Conservation (phyloP, 805 yeast genomes). For the Wickerhamiella kurtzmanii region DNA sequence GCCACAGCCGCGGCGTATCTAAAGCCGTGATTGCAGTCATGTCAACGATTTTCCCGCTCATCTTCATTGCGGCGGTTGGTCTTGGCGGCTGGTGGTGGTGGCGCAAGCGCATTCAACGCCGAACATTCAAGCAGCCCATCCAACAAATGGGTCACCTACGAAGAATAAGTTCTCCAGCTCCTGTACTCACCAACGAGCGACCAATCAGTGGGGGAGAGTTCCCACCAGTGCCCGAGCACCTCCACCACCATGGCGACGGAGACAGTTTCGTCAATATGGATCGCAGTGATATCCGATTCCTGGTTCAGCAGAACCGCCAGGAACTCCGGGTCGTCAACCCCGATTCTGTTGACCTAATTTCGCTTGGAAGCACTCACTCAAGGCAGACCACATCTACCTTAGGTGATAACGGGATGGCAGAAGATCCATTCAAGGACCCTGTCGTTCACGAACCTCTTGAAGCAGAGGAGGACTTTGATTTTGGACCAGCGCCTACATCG, state of each 20-base stretch:
- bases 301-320: constrained; percentile 13
- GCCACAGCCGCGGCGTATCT: constrained; percentile 4
- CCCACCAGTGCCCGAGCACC: neutral
- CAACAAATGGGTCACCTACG: neutral
- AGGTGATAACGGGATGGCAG: neutral
- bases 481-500: neutral
- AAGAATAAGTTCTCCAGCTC: neutral
- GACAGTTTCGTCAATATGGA: neutral
- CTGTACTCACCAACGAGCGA: neutral
- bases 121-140: constrained; percentile 12
- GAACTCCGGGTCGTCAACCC: constrained; percentile 18
- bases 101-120: constrained; percentile 19
- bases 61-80: constrained; percentile 27
- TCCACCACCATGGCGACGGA: neutral
- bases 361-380: neutral
- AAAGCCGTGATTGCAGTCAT: constrained; percentile 32
- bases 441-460: too few relatives aligned
- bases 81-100: constrained; percentile 23
- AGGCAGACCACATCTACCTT: neutral
- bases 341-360: constrained; percentile 7
- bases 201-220: neutral
- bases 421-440: neutral
- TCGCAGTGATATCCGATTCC: constrained; percentile 8
- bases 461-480: constrained; percentile 4
- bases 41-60: constrained; percentile 34